These are phyloP conservation scores for Oryza punctata DNA, from an alignment of 176 grass and related monocot species.

Conservation along the genomic window DNA sequence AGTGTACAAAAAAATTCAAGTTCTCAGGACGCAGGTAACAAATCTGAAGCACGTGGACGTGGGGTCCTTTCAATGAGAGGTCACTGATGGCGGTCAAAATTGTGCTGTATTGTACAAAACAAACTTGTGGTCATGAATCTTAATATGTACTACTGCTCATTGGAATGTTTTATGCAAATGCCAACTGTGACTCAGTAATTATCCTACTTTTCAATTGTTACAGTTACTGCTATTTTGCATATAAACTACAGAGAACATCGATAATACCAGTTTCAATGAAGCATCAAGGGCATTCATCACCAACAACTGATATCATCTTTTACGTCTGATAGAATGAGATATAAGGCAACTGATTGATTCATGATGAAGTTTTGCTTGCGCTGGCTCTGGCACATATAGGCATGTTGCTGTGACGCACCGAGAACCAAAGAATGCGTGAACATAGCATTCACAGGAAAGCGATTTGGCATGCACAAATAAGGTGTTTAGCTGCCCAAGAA, in stretches of 20 bases:
- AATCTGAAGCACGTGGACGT: slow-evolving; percentile 25
- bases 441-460: background rate
- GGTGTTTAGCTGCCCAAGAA: background rate
- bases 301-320: background rate
- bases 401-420: background rate
- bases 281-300: background rate
- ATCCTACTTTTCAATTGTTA: background rate
- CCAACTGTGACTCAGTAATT: background rate
- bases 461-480: background rate
- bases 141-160: background rate
- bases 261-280: background rate
- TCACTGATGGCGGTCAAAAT: slow-evolving; percentile 4
- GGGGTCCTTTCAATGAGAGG: slow-evolving; percentile 6
- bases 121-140: slow-evolving; percentile 12
- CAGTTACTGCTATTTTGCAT: background rate
- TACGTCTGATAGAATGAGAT: background rate
- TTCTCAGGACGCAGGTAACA: slow-evolving; percentile 45
- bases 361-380: background rate
- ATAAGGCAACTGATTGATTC: background rate
- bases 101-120: background rate
- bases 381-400: background rate
- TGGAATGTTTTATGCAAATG: background rate
- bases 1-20: slow-evolving; percentile 50
- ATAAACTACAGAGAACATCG: background rate
- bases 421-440: background rate